Evolutionary conservation across 2,329 filamentous ascomycete species (phyloP).

Genomic region (Colletotrichum sp.): DNA sequence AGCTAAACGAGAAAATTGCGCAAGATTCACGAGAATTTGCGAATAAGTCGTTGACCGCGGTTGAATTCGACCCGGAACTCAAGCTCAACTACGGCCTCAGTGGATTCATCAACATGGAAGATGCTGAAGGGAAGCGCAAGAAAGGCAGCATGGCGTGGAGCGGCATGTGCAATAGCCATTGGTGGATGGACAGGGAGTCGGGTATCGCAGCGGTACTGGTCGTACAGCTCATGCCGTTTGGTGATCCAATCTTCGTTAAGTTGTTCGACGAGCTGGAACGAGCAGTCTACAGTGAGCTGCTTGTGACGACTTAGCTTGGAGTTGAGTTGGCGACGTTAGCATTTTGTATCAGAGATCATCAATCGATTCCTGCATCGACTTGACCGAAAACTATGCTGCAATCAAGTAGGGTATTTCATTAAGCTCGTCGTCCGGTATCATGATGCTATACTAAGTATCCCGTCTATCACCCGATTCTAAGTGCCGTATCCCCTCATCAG

Average conservation of each 20-base stretch:
- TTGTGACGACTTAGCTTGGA: background rate
- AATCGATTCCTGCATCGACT: background rate
- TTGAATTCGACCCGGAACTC: slow-evolving; percentile 39
- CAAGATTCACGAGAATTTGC: slow-evolving; percentile 24
- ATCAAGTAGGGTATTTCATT: background rate
- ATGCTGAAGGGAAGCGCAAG: slow-evolving; percentile 42
- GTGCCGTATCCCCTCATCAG: background rate
- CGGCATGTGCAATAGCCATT: slow-evolving; percentile 46
- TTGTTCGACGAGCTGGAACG: slow-evolving; percentile 45
- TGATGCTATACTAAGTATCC: background rate
- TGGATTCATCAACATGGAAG: slow-evolving; percentile 43
- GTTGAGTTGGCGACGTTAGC: background rate
- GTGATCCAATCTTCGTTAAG: slow-evolving; percentile 37
- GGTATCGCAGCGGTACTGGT: slow-evolving; percentile 46
- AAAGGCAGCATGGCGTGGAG: slow-evolving; percentile 49
- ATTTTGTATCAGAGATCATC: background rate
- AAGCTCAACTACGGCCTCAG: slow-evolving; percentile 42
- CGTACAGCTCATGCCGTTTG: slow-evolving; percentile 41
- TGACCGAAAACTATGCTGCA: background rate
- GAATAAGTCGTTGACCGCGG: slow-evolving; percentile 28
- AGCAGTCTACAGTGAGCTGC: slow-evolving; percentile 38
- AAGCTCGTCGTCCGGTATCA: background rate
- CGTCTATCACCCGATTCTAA: background rate
- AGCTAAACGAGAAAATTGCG: slow-evolving; percentile 39
- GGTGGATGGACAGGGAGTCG: slow-evolving; percentile 43